These are phyloP conservation scores for Lachancea nothofagi DNA, from an alignment of 805 yeast genomes.

Conservation along the genomic window DNA sequence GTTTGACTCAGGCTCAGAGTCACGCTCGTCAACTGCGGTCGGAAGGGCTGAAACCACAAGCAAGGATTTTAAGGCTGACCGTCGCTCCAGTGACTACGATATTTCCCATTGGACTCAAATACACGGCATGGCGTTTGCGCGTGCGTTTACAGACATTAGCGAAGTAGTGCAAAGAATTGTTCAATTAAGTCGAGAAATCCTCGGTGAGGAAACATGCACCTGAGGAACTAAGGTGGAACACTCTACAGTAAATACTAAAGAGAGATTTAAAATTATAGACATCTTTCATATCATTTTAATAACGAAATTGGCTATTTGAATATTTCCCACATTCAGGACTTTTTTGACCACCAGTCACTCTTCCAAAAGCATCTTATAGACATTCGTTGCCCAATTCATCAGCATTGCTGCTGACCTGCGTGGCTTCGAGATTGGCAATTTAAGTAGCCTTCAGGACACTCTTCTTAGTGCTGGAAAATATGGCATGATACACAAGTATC, in stretches of 20 bases:
- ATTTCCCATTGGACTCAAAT: conserved; percentile 42
- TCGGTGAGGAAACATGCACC: conserved; percentile 40
- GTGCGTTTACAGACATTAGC: conserved; percentile 43
- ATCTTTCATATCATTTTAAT: too few species aligned
- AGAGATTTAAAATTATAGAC: not conserved
- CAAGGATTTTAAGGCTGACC: not conserved
- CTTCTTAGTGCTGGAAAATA: conserved; percentile 41
- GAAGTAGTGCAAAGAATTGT: conserved; percentile 38
- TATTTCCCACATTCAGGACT: too few species aligned
- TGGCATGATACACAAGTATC: conserved; percentile 66
- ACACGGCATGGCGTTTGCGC: conserved; percentile 46
- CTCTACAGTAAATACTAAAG: not conserved
- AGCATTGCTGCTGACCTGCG: too few species aligned
- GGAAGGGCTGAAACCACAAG: not conserved
- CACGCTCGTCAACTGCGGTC: conserved; percentile 2
- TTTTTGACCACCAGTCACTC: too few species aligned
- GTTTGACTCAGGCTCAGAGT: conserved; percentile 22
- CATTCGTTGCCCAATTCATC: not conserved
- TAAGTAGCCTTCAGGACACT: not conserved
- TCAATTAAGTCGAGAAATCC: conserved; percentile 35
- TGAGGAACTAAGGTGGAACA: not conserved
- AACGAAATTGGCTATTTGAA: too few species aligned
- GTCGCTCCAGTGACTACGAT: conserved; percentile 12
- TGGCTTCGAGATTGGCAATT: too few species aligned
- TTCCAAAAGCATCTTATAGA: too few species aligned